These are phyloP conservation scores for Phaeomoniella chlamydospora DNA, from an alignment of 2,329 filamentous ascomycete species.

Conservation along the genomic window DNA sequence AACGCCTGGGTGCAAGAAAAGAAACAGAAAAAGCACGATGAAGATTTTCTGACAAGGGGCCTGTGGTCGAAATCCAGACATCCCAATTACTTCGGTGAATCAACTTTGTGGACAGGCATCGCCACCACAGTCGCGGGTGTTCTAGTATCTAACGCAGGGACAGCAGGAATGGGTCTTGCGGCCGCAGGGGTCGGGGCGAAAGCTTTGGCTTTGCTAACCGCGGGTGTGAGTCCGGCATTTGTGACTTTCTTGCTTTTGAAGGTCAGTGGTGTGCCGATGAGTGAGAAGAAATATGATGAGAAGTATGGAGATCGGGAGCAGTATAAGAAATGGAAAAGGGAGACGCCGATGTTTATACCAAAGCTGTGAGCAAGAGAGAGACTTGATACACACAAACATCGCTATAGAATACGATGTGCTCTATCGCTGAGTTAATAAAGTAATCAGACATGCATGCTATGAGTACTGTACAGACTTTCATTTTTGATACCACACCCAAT, in stretches of 20 bases:
- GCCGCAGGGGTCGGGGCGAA: slow-evolving; percentile 25
- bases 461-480: too few species aligned
- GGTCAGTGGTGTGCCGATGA: slow-evolving; percentile 50
- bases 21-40: slow-evolving; percentile 50
- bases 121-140: slow-evolving; percentile 44
- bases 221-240: slow-evolving; percentile 49
- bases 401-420: too few species aligned
- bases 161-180: slow-evolving; percentile 41
- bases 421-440: too few species aligned
- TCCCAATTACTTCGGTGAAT: slow-evolving; percentile 62
- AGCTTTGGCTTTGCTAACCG: slow-evolving; percentile 32
- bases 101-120: slow-evolving; percentile 54
- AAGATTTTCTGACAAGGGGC: slow-evolving; percentile 50
- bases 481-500: too few species aligned
- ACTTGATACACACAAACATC: too few species aligned
- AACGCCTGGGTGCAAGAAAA: slow-evolving; percentile 45
- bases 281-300: slow-evolving; percentile 55
- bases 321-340: slow-evolving; percentile 53
- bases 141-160: slow-evolving; percentile 38
- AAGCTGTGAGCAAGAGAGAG: slow-evolving; percentile 32
- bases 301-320: slow-evolving; percentile 48
- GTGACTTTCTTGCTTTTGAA: slow-evolving; percentile 48
- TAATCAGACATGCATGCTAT: too few species aligned
- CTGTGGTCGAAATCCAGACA: slow-evolving; percentile 48
- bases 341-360: slow-evolving; percentile 50